A percentile compares a stretch with the other conserved stretches of the same genome.
These are phyloP conservation scores for Pholiota microspora DNA, from an alignment of 768 basidiomycete species.

Conservation along the genomic window DNA sequence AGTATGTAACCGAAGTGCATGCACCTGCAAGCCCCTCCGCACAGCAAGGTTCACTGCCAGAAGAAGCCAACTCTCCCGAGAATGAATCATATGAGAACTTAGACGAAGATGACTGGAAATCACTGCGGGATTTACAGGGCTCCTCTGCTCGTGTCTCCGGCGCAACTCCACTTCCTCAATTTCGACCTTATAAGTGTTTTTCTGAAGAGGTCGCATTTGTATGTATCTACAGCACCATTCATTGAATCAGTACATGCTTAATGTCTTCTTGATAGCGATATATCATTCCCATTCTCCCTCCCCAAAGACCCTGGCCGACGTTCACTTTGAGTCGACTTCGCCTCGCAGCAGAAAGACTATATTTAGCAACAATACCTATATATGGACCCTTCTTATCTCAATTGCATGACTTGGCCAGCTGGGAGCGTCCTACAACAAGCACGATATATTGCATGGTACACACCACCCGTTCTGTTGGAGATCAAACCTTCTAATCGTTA, in stretches of 20 bases:
- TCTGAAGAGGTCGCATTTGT: constrained; percentile 29
- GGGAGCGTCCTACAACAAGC: constrained; percentile 51
- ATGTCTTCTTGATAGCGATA: constrained; percentile 25
- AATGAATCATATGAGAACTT: not conserved
- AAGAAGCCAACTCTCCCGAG: not conserved
- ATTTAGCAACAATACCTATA: constrained; percentile 47
- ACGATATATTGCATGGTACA: constrained; percentile 49
- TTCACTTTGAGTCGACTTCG: constrained; percentile 57
- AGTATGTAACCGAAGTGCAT: constrained; percentile 64
- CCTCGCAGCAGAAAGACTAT: constrained; percentile 51
- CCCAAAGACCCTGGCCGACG: constrained; percentile 33
- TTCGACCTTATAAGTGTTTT: constrained; percentile 10
- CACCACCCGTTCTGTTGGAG: constrained; percentile 8
- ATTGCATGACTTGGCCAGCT: constrained; percentile 47
- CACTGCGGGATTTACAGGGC: not conserved
- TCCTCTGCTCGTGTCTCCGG: not conserved
- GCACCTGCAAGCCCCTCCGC: constrained; percentile 22
- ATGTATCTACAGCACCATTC: not conserved
- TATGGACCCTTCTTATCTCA: constrained; percentile 44
- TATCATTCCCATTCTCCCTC: constrained; percentile 48
- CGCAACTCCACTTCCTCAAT: not conserved
- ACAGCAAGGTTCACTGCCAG: not conserved
- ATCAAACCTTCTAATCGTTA: too few species aligned
- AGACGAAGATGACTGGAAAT: constrained; percentile 17
- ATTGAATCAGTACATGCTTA: not conserved